Conservation (phyloP, 2,329 filamentous ascomycete genomes). For the Trichoderma brevicompactum region DNA sequence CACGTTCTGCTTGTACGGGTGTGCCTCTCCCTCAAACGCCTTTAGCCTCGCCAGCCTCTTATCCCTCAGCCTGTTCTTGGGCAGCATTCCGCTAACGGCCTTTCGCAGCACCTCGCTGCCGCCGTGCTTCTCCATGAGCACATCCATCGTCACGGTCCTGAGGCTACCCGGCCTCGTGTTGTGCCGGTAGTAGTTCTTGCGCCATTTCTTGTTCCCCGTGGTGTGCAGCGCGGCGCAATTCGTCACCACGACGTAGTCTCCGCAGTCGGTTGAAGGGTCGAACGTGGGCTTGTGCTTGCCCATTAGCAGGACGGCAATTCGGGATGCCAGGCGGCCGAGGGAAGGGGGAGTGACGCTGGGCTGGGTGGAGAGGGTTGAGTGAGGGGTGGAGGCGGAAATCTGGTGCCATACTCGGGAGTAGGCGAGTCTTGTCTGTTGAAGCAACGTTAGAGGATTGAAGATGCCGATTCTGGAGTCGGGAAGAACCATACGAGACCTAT, state of each 20-base stretch:
- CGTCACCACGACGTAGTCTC: slow-evolving; percentile 96
- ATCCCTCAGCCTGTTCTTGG: slow-evolving; percentile 92
- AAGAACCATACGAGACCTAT: slow-evolving; percentile 26
- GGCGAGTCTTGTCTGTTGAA: slow-evolving; percentile 83
- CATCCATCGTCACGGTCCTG: slow-evolving; percentile 90
- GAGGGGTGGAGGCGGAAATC: slow-evolving; percentile 70
- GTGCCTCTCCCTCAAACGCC: slow-evolving; percentile 89
- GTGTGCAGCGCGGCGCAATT: slow-evolving; percentile 85
- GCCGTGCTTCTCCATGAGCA: slow-evolving; percentile 91
- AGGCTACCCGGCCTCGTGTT: slow-evolving; percentile 87
- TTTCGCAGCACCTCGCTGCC: slow-evolving; percentile 88
- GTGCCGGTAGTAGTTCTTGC: slow-evolving; percentile 96
- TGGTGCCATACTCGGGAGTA: slow-evolving; percentile 97
- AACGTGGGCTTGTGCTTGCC: slow-evolving; percentile 99
- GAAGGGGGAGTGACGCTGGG: slow-evolving; percentile 68
- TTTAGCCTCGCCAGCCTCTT: slow-evolving; percentile 87
- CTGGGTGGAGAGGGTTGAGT: slow-evolving; percentile 63
- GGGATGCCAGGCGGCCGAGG: slow-evolving; percentile 86
- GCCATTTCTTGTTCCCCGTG: slow-evolving; percentile 88
- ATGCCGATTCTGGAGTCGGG: background rate
- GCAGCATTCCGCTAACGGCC: slow-evolving; percentile 95
- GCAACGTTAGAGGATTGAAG: slow-evolving; percentile 8
- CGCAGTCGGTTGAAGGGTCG: slow-evolving; percentile 96
- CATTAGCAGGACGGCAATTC: slow-evolving; percentile 88
- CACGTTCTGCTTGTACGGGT: slow-evolving; percentile 91